A percentile compares a stretch with the other conserved stretches of the same genome.
phyloP scores from a whole-genome alignment of 2,329 filamentous ascomycete genomes.

The Neocatenulostroma microsporum region DNA sequence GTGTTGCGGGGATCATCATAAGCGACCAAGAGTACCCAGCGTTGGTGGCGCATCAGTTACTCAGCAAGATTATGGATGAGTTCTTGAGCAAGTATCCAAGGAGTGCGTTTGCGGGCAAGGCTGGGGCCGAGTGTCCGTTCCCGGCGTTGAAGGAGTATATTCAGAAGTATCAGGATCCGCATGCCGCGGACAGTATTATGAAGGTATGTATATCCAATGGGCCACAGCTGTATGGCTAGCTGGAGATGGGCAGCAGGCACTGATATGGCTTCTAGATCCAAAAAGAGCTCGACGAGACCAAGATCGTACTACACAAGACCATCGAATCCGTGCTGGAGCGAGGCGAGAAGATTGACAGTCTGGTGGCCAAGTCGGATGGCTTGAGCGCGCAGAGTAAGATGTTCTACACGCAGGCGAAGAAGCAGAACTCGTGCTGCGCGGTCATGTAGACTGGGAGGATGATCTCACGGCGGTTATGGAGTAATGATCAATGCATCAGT shows the following conservation, averaged over 20 bases:
- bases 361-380: constrained; percentile 88
- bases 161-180: constrained; percentile 73
- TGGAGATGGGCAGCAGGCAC: no score
- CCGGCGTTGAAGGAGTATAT: constrained; percentile 75
- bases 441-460: constrained; percentile 39
- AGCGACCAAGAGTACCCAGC: constrained; percentile 48
- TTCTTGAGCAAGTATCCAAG: constrained; percentile 71
- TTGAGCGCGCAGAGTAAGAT: constrained; percentile 91
- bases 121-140: constrained; percentile 46
- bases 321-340: constrained; percentile 82
- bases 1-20: constrained; percentile 41
- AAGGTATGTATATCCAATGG: no score
- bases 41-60: constrained; percentile 75
- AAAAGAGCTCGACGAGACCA: constrained; percentile 93
- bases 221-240: no score
- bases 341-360: constrained; percentile 93
- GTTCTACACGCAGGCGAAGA: constrained; percentile 74
- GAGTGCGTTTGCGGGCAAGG: constrained; percentile 53
- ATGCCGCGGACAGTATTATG: constrained; percentile 76
- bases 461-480: no score
- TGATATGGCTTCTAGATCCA: constrained; percentile 58
- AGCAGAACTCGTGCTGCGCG: constrained; percentile 54
- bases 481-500: no score
- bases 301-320: constrained; percentile 94
- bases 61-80: constrained; percentile 81